These are phyloP conservation scores for Cenococcum geophilum DNA, from an alignment of 495 filamentous ascomycete species.

Conservation along the genomic window DNA sequence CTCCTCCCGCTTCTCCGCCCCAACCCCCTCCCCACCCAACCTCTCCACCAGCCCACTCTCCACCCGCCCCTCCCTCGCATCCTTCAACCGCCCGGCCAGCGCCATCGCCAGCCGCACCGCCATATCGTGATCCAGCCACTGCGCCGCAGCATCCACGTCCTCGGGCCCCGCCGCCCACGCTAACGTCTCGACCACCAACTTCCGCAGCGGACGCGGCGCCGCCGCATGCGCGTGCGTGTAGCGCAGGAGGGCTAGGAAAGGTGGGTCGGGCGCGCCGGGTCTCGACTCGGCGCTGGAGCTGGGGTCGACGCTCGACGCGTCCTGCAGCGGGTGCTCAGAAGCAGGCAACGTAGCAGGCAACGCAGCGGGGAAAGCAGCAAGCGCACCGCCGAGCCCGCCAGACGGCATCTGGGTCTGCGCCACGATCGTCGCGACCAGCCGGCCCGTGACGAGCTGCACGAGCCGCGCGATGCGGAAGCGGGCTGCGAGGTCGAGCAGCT, in stretches of 20 bases:
- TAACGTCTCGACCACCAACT: slow-evolving; percentile 11
- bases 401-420: too few species aligned
- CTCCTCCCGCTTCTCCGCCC: neutral
- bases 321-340: too few species aligned
- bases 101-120: neutral
- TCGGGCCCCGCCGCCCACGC: neutral
- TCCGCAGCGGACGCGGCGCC: neutral
- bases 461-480: slow-evolving; percentile 8
- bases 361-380: too few species aligned
- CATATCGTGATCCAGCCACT: neutral
- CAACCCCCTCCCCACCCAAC: neutral
- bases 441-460: slow-evolving; percentile 1
- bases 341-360: too few species aligned
- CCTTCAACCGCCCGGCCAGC: neutral
- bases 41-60: neutral
- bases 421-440: neutral
- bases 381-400: too few species aligned
- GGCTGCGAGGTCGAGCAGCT: slow-evolving; percentile 8
- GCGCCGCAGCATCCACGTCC: neutral
- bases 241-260: slow-evolving; percentile 5
- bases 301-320: too few species aligned
- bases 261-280: neutral
- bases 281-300: neutral
- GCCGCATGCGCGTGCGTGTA: slow-evolving; percentile 5
- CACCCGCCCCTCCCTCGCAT: neutral